Evolutionary conservation across 441 rosid genomes (phyloP).

Genomic region (Omphalea diandra): DNA sequence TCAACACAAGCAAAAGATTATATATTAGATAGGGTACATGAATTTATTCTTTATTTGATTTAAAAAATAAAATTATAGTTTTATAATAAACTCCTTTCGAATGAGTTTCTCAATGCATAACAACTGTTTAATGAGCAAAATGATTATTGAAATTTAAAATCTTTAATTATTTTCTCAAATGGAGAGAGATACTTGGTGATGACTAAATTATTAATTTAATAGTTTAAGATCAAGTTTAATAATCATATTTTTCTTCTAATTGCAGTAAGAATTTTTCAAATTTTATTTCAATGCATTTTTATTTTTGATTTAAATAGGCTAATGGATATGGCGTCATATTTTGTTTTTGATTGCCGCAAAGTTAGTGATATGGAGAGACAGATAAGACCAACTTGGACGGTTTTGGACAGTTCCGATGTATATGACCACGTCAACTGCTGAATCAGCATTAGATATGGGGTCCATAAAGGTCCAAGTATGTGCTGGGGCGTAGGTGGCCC

Average conservation of each 20-base stretch:
- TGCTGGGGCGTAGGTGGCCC: background rate
- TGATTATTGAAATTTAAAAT: no score
- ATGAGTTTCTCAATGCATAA: background rate
- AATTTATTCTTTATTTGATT: no score
- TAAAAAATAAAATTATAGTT: no score
- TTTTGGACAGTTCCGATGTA: background rate
- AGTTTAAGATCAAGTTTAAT: no score
- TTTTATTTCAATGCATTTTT: background rate
- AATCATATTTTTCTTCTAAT: no score
- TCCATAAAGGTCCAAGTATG: conserved; percentile 1
- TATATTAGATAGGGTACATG: background rate
- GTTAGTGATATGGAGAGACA: background rate
- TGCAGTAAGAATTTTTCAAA: background rate
- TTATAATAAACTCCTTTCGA: background rate
- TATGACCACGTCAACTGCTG: conserved; percentile 9
- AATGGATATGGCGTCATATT: no score
- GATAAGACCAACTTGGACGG: background rate
- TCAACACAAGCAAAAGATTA: background rate
- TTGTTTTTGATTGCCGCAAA: background rate
- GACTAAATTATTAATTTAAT: no score
- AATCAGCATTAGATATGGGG: background rate
- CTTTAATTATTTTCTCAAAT: no score
- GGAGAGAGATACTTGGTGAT: no score
- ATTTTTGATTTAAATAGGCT: no score
- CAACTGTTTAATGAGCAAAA: no score